These are phyloP conservation scores for Sclerotinia sclerotiorum DNA, from an alignment of 2,329 filamentous ascomycete species.

Conservation along the genomic window DNA sequence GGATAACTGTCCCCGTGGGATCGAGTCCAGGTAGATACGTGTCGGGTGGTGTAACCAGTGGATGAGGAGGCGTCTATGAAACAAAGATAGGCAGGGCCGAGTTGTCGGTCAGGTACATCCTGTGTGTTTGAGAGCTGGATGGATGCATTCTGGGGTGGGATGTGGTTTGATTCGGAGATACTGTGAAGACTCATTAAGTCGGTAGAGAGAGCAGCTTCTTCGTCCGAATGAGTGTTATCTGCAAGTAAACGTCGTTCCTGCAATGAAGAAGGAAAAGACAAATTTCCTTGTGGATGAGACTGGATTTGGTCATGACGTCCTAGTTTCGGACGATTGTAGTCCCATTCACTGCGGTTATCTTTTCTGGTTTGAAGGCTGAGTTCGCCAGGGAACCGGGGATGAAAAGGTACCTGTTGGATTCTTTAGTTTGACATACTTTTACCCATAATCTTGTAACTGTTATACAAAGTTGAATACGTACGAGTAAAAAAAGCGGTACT, in stretches of 20 bases:
- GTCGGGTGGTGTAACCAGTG: not conserved
- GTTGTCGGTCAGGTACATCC: not conserved
- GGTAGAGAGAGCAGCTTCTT: not conserved
- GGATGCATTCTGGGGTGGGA: not conserved
- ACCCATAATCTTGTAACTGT: not conserved
- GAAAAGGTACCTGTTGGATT: not conserved
- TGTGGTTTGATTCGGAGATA: not conserved
- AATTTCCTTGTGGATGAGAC: not conserved
- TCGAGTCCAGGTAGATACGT: not conserved
- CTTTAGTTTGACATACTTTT: not conserved
- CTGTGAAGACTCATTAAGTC: constrained; percentile 1
- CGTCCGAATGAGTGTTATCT: not conserved
- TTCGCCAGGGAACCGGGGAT: not conserved
- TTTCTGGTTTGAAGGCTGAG: not conserved
- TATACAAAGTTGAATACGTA: not conserved
- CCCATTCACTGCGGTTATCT: not conserved
- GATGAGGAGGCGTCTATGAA: not conserved
- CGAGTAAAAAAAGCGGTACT: not conserved
- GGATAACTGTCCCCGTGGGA: constrained; percentile 1
- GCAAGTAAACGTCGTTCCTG: not conserved
- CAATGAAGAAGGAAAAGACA: not conserved
- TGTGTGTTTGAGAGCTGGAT: not conserved
- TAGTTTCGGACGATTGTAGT: not conserved
- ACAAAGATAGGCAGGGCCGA: constrained; percentile 14
- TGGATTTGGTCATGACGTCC: not conserved